Base-by-base conservation (phyloP, 768 basidiomycete genomes). In the Leccinum pellstonianum region DNA sequence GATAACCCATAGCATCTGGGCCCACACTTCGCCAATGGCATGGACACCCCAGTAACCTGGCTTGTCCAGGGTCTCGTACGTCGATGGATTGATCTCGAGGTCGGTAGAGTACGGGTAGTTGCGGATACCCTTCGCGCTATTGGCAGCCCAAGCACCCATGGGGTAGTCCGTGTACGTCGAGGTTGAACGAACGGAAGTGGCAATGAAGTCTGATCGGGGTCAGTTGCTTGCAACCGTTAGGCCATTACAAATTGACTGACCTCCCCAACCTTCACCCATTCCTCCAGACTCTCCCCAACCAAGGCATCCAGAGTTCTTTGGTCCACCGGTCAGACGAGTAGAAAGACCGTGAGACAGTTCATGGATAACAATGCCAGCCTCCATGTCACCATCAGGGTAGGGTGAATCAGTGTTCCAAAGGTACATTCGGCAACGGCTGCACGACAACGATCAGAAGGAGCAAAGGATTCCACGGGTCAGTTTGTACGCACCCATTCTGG, bases 81-180 rank as follows among this genome's bases (percentile, higher is more conserved):
- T 89, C 55, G 91, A 91, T 0, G 94, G 96, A 79, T 98, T 98
- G 73, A 91, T 67, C 23, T 81, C 80, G 35, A 77, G 74, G 75
- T 91, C 80, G 78, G 84, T 85, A 66, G 93, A 93, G 80, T 98
- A 98, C 10, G 81, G 74, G 76, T 85, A 98, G 79, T 95, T 94
- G 54, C 96, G 80, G 71, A 98, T 97, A 46, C 96, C 96, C 1
- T 60, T 71, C 1, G 62, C 77, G 33, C 79, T 76, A 76, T 95
- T 95, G 12, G 93, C 86, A 52, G 95, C 95, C 96, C 96, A 99
- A 8, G 91, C 82, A 52, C 96, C 96, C 95, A 98, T 97, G 2
- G 88, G 77, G 66, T 86, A 95, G 71, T 94, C 90, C 3, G 82
- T 81, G 77, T 94, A 91, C 55, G 75, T 73, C 2, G 76, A 80